Percentiles rank a stretch among this genome's conserved stretches.
Evolutionary conservation across 805 yeast genomes (phyloP).

Genomic region (Yamadazyma takamatsuzukensis): DNA sequence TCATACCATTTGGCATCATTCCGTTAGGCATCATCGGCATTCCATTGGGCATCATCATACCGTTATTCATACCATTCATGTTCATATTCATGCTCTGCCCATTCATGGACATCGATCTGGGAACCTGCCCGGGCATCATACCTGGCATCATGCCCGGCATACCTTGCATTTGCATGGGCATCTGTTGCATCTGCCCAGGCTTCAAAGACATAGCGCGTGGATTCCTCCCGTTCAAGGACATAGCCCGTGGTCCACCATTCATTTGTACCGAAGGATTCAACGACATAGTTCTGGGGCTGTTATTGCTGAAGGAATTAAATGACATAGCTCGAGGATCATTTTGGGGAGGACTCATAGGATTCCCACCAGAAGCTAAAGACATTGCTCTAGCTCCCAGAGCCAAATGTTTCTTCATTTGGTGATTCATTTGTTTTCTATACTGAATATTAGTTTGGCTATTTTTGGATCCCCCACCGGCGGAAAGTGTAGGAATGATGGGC

Average conservation of each 20-base stretch:
- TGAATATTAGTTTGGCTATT: slow-evolving; percentile 47
- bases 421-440: slow-evolving; percentile 67
- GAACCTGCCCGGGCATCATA: slow-evolving; percentile 2
- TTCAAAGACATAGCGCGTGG: slow-evolving; percentile 29
- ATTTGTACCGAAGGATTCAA: slow-evolving; percentile 6
- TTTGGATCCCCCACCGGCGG: slow-evolving; percentile 26
- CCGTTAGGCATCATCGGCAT: slow-evolving; percentile 5
- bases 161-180: slow-evolving; percentile 10
- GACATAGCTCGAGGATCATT: slow-evolving; percentile 20
- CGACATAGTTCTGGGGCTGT: slow-evolving; percentile 16
- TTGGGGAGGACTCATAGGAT: slow-evolving; percentile 31
- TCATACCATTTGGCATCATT: slow-evolving; percentile 1
- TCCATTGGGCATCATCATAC: slow-evolving; percentile 1
- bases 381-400: slow-evolving; percentile 45
- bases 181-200: slow-evolving; percentile 11
- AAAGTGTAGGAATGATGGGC: slow-evolving; percentile 72
- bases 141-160: too few relatives aligned
- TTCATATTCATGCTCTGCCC: slow-evolving; percentile 5
- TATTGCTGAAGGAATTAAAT: slow-evolving; percentile 9
- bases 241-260: slow-evolving; percentile 2
- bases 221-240: slow-evolving; percentile 10
- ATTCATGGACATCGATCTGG: slow-evolving; percentile 13
- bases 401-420: slow-evolving; percentile 57
- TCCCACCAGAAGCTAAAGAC: slow-evolving; percentile 34
- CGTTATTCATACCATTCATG: slow-evolving; percentile 4